Evolutionary conservation across 2,329 filamentous ascomycete species (phyloP).

Genomic region (Cercospora sesami): DNA sequence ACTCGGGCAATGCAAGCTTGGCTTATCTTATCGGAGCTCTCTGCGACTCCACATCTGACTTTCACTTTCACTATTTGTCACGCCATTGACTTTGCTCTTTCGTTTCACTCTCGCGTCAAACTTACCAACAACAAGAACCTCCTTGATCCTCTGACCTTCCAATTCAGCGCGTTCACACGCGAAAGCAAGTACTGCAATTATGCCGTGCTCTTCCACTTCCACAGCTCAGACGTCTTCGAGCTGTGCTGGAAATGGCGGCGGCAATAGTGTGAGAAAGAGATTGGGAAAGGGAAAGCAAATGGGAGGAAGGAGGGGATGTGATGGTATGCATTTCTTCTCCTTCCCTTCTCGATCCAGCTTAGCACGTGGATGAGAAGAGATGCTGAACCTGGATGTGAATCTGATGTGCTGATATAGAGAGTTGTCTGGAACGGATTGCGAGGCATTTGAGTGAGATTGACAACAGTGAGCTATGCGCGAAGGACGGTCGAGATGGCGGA

Average conservation of each 20-base stretch:
- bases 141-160: no score
- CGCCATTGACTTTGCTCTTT: background rate
- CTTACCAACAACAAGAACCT: no score
- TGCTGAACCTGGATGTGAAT: background rate
- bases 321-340: background rate
- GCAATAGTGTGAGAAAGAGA: background rate
- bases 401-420: background rate
- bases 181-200: background rate
- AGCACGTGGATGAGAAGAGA: no score
- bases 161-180: background rate
- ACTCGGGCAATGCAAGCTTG: background rate
- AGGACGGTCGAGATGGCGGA: background rate
- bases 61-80: no score
- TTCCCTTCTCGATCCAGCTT: no score
- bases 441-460: background rate
- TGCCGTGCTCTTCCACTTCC: background rate
- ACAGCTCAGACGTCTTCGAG: background rate
- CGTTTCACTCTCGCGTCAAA: background rate
- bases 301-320: background rate
- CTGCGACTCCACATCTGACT: no score
- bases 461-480: no score
- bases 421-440: background rate
- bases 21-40: background rate
- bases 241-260: background rate
- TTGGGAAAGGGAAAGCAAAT: background rate